phyloP scores from a whole-genome alignment of 345 rosid genomes.

The Garcia nutans region DNA sequence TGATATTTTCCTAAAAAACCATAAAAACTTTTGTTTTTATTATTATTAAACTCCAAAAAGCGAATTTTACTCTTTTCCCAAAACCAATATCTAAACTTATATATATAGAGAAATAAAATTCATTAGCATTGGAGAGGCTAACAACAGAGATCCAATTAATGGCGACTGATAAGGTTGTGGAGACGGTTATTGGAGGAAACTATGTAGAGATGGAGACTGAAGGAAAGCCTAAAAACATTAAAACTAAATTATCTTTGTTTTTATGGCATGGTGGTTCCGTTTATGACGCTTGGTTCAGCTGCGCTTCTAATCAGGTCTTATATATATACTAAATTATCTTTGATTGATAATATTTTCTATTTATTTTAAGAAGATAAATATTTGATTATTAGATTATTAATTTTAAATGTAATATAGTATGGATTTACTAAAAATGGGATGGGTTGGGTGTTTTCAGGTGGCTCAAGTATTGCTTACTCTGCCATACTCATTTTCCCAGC shows the following conservation, averaged over 20 bases:
- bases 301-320: conserved; percentile 89
- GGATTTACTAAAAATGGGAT: background rate
- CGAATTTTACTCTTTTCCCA: conserved; percentile 34
- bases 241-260: conserved; percentile 59
- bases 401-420: no score
- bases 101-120: no score
- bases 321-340: no score
- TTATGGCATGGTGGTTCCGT: conserved; percentile 98
- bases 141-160: conserved; percentile 12
- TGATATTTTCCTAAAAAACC: conserved; percentile 22
- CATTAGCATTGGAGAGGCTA: no score
- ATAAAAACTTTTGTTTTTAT: background rate
- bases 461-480: conserved; percentile 98
- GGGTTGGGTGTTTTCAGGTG: conserved; percentile 52
- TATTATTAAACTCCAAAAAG: conserved; percentile 18
- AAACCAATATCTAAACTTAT: conserved; percentile 16
- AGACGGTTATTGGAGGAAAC: conserved; percentile 81
- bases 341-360: background rate
- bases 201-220: conserved; percentile 93
- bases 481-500: conserved; percentile 98
- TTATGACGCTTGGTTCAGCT: conserved; percentile 99
- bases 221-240: conserved; percentile 57
- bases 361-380: background rate
- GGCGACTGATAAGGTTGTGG: conserved; percentile 77
- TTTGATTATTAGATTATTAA: background rate